Conservation (phyloP, 1,284 basidiomycete genomes). For the Microbotryum violaceum region DNA sequence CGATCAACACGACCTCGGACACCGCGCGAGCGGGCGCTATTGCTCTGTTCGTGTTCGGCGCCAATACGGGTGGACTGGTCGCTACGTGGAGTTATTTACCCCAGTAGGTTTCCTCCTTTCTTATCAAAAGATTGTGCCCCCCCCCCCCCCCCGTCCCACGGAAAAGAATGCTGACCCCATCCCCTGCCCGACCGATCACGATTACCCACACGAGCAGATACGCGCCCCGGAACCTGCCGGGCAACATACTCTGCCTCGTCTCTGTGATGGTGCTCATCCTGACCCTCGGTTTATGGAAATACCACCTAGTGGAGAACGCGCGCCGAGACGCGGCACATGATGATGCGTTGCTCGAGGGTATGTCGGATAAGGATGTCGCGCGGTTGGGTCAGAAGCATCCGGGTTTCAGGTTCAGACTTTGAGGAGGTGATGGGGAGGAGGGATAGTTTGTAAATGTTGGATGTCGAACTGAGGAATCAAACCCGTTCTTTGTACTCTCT, state of each 20-base stretch:
- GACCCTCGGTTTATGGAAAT: slow-evolving; percentile 10
- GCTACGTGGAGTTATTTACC: slow-evolving; percentile 36
- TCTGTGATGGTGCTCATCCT: slow-evolving; percentile 24
- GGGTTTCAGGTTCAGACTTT: slow-evolving; percentile 16
- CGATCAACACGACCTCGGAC: slow-evolving; percentile 38
- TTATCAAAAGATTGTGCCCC: no score
- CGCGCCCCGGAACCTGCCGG: slow-evolving; percentile 9
- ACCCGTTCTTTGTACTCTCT: no score
- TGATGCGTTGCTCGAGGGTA: slow-evolving; percentile 25
- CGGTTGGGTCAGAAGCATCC: slow-evolving; percentile 18
- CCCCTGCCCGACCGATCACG: background rate
- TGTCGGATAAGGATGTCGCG: slow-evolving; percentile 18
- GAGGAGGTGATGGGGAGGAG: background rate
- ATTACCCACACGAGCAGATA: slow-evolving; percentile 2
- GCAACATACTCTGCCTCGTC: slow-evolving; percentile 27
- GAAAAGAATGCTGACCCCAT: no score
- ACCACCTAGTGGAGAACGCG: slow-evolving; percentile 25
- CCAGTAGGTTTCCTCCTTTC: background rate
- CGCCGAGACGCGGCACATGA: slow-evolving; percentile 14
- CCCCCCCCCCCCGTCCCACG: no score
- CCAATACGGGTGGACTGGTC: slow-evolving; percentile 38
- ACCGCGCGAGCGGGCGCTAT: slow-evolving; percentile 36
- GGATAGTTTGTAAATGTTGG: no score
- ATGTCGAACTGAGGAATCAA: no score
- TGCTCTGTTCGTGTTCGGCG: slow-evolving; percentile 35